Evolutionary conservation across 129 eudicot species (phyloP).

Genomic region (Ambrosia trifida): DNA sequence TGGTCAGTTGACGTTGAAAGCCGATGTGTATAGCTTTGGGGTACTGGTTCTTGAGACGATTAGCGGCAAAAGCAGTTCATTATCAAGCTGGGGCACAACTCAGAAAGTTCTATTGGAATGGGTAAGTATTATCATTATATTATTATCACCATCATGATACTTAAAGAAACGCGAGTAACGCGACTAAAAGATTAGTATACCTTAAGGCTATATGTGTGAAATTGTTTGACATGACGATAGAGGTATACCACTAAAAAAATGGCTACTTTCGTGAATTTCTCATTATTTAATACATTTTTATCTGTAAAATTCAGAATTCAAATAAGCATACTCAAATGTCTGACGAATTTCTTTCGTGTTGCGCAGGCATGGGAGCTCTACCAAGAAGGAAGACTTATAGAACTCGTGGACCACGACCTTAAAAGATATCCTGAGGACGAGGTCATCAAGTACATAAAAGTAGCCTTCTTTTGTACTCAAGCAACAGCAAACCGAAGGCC

Average conservation of each 20-base stretch:
- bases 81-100: constrained; percentile 51
- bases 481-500: constrained; percentile 80
- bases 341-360: not conserved
- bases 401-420: constrained; percentile 74
- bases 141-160: too few relatives aligned
- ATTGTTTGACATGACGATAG: not conserved
- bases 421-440: constrained; percentile 55
- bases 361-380: constrained; percentile 84
- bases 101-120: constrained; percentile 71
- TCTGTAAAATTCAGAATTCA: not conserved
- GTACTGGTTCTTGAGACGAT: constrained; percentile 73
- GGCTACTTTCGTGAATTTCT: not conserved
- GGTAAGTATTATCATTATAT: constrained; percentile 50
- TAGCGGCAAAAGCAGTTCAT: constrained; percentile 74
- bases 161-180: not conserved
- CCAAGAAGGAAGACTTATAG: constrained; percentile 60
- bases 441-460: constrained; percentile 73
- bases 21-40: constrained; percentile 96
- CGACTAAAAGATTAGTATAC: not conserved
- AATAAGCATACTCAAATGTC: not conserved
- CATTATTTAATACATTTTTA: not conserved
- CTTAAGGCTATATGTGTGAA: too few relatives aligned
- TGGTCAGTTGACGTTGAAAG: constrained; percentile 82
- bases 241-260: not conserved
- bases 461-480: constrained; percentile 88